These are phyloP conservation scores for Lizanozyma gosingica DNA, from an alignment of 1,139 yeast genomes.

Conservation along the genomic window DNA sequence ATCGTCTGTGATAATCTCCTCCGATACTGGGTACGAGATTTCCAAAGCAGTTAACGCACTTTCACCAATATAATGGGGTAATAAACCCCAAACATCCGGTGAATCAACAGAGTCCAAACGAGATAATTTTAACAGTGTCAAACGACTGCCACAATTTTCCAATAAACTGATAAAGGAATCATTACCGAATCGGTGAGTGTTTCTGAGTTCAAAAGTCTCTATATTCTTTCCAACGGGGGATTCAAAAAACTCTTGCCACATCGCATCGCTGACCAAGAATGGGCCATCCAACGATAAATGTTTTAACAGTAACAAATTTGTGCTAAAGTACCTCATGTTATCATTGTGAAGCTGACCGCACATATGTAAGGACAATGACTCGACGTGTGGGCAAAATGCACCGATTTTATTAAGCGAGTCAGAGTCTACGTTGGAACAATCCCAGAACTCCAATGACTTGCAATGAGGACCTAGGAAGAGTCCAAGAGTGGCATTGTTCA, in stretches of 20 bases:
- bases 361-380: slow-evolving; percentile 65
- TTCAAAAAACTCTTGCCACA: slow-evolving; percentile 72
- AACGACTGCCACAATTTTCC: slow-evolving; percentile 48
- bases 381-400: slow-evolving; percentile 69
- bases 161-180: slow-evolving; percentile 56
- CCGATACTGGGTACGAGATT: slow-evolving; percentile 57
- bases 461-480: slow-evolving; percentile 60
- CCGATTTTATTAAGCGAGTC: slow-evolving; percentile 65
- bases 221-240: slow-evolving; percentile 32
- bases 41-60: slow-evolving; percentile 49
- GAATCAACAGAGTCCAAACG: slow-evolving; percentile 64
- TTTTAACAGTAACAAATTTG: slow-evolving; percentile 46
- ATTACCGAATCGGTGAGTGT: slow-evolving; percentile 76
- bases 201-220: slow-evolving; percentile 52
- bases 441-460: slow-evolving; percentile 68
- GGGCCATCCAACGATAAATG: slow-evolving; percentile 73
- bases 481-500: slow-evolving; percentile 61
- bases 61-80: slow-evolving; percentile 51
- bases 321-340: slow-evolving; percentile 52
- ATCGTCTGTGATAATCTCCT: slow-evolving; percentile 66
- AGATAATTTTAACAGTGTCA: slow-evolving; percentile 42
- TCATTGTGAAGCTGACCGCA: slow-evolving; percentile 88
- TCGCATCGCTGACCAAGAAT: slow-evolving; percentile 62
- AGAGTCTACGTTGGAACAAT: slow-evolving; percentile 71
- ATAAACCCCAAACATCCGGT: slow-evolving; percentile 47